Base-by-base conservation (phyloP, 352 stramenopile genomes). In the Phytophthora tubulina region DNA sequence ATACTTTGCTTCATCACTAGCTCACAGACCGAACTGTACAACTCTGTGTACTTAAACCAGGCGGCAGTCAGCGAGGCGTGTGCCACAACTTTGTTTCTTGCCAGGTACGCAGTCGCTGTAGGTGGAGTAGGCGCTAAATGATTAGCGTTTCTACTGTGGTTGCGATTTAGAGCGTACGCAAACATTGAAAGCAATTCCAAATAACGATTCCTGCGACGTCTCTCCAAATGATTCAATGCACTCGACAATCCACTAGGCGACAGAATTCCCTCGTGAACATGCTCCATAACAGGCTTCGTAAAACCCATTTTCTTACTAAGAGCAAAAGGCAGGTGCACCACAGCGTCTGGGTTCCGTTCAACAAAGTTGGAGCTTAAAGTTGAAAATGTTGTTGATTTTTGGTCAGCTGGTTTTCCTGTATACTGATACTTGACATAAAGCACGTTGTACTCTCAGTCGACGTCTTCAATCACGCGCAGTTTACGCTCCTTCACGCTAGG, bases 201-300 rank as follows among this genome's bases (percentile, higher is more conserved):
- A 10, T 50, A 50, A 9, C 17, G 44, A 15, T 50, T 50, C 44
- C 44, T 50, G n/a, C 44, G 13, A 21, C 44, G 44, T 50, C 44
- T 50, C 44, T 50, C 44, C 44, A 50, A 31, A 31, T 31, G 44
- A 8, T 50, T 27, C 21, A 45, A 32, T 13, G 44, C 17, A 50
- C 44, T 50, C 9, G 44, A 50, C n/a, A 50, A 21, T 3, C 44
- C 44, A 10, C 27, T 50, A n/a, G 44, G 17, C 5, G 44, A 50
- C 44, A 50, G 21, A 32, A 50, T 50, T 30, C 44, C 44, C 44
- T 50, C 44, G n/a, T 31, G 44, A 21, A 50, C n/a, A 50, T 50
- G 44, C 44, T 50, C 44, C 44, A 50, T 50, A 13, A 50, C 10
- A 30, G 7, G 8, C 6, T 50, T 50, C 17, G 44, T 13, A 6